These are phyloP conservation scores for Colletotrichum sp. DNA, from an alignment of 2,329 filamentous ascomycete species.

Conservation along the genomic window DNA sequence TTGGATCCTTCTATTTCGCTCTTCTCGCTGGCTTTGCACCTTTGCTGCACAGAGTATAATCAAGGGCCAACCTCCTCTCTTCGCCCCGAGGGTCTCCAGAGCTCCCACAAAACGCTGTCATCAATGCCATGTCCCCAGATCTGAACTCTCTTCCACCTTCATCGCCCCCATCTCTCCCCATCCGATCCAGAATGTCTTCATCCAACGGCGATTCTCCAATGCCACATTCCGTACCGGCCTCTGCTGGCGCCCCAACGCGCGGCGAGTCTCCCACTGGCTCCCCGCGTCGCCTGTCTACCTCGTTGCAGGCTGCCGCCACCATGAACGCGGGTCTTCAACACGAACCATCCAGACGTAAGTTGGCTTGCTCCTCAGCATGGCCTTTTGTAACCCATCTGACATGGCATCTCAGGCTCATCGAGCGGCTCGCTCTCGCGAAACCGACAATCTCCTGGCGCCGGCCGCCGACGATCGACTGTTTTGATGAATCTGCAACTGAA, in stretches of 20 bases:
- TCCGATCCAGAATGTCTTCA: conserved; percentile 20
- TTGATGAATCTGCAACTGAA: conserved; percentile 78
- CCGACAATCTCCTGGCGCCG: conserved; percentile 50
- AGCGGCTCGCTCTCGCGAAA: conserved; percentile 55
- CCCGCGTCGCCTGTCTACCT: conserved; percentile 70
- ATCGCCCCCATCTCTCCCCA: conserved; percentile 1
- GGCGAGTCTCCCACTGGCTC: conserved; percentile 64
- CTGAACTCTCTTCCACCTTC: conserved; percentile 21
- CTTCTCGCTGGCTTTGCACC: background rate
- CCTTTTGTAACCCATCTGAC: background rate
- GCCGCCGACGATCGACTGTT: conserved; percentile 70
- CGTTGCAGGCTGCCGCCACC: conserved; percentile 77
- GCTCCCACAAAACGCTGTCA: background rate
- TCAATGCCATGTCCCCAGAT: conserved; percentile 16
- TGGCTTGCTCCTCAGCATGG: background rate
- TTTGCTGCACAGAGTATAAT: background rate
- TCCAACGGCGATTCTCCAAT: conserved; percentile 16
- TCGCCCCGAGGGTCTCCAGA: background rate
- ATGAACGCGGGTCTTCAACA: conserved; percentile 79
- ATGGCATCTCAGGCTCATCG: conserved; percentile 48
- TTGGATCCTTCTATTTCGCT: background rate
- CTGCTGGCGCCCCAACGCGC: conserved; percentile 22
- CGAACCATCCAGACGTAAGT: conserved; percentile 64
- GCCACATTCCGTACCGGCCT: background rate
- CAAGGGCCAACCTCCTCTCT: background rate